Base-by-base conservation (phyloP, 768 basidiomycete species). In the Dioszegia aurantiaca region DNA sequence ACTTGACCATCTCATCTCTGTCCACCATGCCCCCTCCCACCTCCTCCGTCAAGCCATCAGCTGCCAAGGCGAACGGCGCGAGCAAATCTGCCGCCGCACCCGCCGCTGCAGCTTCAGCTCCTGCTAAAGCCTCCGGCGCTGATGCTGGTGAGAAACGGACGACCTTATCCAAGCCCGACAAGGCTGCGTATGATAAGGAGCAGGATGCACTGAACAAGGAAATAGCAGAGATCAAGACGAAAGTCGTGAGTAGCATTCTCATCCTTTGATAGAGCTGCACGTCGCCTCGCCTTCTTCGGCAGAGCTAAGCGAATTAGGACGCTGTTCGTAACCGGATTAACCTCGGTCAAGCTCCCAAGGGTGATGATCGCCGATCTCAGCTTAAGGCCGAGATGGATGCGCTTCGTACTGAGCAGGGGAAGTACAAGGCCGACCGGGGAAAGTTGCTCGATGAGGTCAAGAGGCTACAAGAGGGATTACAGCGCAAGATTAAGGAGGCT, bases 401-500 rank as follows among this genome's bases (percentile, higher is more conserved):
- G 40, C 82, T 98, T 60, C 86, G 89, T 27, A 82, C 81, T 12
- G 82, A 87, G 62, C 95, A 97, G 78, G 86, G 87, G 31, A 82
- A 80, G 59, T 84, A 79, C 78, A 95, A 94, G 81, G 73, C 59
- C 11, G 69, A 72, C 53, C 56, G 77, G 8, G 47, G 54, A 14
- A 90, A 89, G 78, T 78, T 86, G 45, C 73, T 84, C 43, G 90
- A 92, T 31, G 86, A 92, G 77, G 78, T 95, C 62, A 90, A 88
- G 74, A 65, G 82, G 10, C 69, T 91, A 43, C 84, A 93, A 72
- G 93, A 94, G 5, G 79, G 75, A 36, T 81, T 93, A 49, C 81
- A 85, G 74, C 89, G 88, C 79, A 94, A 91, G 90, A 82, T 86
- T 69, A 91, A 92, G 78, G 91, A 90, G 70, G 80, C 95, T 61